These are phyloP conservation scores for Metschnikowia lachancei DNA, from an alignment of 805 yeast genomes.

Conservation along the genomic window DNA sequence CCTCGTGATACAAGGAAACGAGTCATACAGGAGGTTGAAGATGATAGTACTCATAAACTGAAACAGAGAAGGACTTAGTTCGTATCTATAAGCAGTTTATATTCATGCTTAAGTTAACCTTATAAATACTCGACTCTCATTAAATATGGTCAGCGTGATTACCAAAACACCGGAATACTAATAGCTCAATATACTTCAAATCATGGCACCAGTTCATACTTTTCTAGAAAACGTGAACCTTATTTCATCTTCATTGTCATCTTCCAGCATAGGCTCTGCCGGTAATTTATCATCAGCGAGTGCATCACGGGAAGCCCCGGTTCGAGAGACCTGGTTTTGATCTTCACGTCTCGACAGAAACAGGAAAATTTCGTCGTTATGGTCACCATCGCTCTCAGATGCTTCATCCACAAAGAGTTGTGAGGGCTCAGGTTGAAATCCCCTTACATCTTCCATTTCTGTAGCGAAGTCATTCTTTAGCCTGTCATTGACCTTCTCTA, in stretches of 20 bases:
- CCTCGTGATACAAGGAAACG: slow-evolving; percentile 8
- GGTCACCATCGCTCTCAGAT: slow-evolving; percentile 5
- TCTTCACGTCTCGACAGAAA: slow-evolving; percentile 8
- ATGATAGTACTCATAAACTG: slow-evolving; percentile 2
- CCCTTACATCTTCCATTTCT: slow-evolving; percentile 19
- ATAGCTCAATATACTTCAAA: background rate
- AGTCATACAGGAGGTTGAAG: slow-evolving; percentile 14
- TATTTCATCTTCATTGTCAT: slow-evolving; percentile 8
- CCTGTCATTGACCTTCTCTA: background rate
- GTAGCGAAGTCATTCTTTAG: slow-evolving; percentile 11
- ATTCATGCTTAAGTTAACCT: background rate
- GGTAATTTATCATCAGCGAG: background rate
- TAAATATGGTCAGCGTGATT: too few species aligned
- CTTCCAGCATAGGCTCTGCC: slow-evolving; percentile 1
- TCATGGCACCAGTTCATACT: background rate
- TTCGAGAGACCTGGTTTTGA: background rate
- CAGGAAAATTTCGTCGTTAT: slow-evolving; percentile 7
- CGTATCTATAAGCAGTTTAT: background rate
- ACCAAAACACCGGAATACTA: background rate
- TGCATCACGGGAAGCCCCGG: background rate
- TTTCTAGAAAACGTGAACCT: slow-evolving; percentile 16
- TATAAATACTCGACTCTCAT: background rate
- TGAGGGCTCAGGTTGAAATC: slow-evolving; percentile 17
- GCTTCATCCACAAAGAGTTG: slow-evolving; percentile 18
- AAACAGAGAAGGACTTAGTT: slow-evolving; percentile 2